A percentile compares a stretch with the other conserved stretches of the same genome.
These are phyloP conservation scores for Corylus americana DNA, from an alignment of 306 rosid genomes.

Conservation along the genomic window DNA sequence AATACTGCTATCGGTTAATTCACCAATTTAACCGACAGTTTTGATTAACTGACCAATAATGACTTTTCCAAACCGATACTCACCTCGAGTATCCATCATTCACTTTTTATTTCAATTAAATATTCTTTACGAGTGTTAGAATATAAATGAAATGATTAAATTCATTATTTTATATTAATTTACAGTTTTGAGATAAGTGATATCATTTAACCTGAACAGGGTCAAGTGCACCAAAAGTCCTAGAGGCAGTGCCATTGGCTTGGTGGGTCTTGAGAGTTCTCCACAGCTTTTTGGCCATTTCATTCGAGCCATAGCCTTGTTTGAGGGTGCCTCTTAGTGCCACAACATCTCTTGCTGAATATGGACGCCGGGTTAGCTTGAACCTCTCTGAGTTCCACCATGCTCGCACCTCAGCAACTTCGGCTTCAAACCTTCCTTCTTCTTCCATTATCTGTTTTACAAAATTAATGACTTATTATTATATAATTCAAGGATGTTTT, in stretches of 20 bases:
- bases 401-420: slow-evolving; percentile 85
- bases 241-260: slow-evolving; percentile 81
- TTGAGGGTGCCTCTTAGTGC: slow-evolving; percentile 76
- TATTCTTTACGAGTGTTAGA: too few relatives aligned
- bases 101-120: too few relatives aligned
- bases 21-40: too few relatives aligned
- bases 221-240: slow-evolving; percentile 96
- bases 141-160: too few relatives aligned
- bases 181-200: too few relatives aligned
- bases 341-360: slow-evolving; percentile 78
- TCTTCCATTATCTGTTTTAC: slow-evolving; percentile 74
- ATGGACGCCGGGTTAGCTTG: slow-evolving; percentile 68
- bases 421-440: slow-evolving; percentile 87
- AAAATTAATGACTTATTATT: background rate
- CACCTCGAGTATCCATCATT: too few relatives aligned
- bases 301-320: slow-evolving; percentile 77
- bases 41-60: too few relatives aligned
- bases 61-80: too few relatives aligned
- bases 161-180: too few relatives aligned
- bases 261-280: slow-evolving; percentile 79
- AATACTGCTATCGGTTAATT: too few relatives aligned
- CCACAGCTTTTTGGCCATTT: slow-evolving; percentile 90
- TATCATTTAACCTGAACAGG: slow-evolving; percentile 53
- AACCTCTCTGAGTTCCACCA: slow-evolving; percentile 95
- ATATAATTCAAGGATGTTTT: background rate